Evolutionary conservation across 495 filamentous ascomycete species (phyloP).

Genomic region (Xylaria flabelliformis): DNA sequence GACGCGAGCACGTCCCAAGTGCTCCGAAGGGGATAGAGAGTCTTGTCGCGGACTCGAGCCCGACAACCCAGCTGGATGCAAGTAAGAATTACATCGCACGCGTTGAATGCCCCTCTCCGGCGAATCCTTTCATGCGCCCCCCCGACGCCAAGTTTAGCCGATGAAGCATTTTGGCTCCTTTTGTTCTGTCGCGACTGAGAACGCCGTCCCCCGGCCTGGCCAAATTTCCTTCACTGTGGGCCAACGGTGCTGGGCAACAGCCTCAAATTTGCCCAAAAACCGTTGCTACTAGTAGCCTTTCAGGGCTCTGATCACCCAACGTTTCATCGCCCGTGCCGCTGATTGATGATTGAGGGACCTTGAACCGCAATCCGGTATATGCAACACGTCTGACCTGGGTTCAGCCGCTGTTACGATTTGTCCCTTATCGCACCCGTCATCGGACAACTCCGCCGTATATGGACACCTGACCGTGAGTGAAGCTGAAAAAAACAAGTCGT

Average conservation of each 20-base stretch:
- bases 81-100: conserved; percentile 8
- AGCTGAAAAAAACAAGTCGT: conserved; percentile 27
- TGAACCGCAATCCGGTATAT: neutral
- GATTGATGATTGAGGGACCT: conserved; percentile 2
- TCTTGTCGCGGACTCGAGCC: conserved; percentile 15
- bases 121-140: conserved; percentile 19
- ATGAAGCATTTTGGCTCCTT: conserved; percentile 21
- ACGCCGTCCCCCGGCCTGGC: conserved; percentile 23
- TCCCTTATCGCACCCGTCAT: neutral
- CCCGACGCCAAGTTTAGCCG: conserved; percentile 13
- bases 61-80: conserved; percentile 16
- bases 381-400: neutral
- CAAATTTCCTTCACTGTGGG: conserved; percentile 28
- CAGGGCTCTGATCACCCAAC: neutral
- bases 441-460: conserved; percentile 28
- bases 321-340: conserved; percentile 9
- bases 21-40: conserved; percentile 13
- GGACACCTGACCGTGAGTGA: conserved; percentile 31
- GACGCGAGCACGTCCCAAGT: conserved; percentile 14
- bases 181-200: conserved; percentile 17
- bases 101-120: conserved; percentile 12
- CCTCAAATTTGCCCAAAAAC: conserved; percentile 22
- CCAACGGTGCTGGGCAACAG: conserved; percentile 23
- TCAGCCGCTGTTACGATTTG: conserved; percentile 4
- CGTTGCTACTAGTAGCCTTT: conserved; percentile 12